A percentile compares a stretch with the other conserved stretches of the same genome.
Evolutionary conservation across 2,329 filamentous ascomycete species (phyloP).

Genomic region (Chrysoporthe austroafricana): DNA sequence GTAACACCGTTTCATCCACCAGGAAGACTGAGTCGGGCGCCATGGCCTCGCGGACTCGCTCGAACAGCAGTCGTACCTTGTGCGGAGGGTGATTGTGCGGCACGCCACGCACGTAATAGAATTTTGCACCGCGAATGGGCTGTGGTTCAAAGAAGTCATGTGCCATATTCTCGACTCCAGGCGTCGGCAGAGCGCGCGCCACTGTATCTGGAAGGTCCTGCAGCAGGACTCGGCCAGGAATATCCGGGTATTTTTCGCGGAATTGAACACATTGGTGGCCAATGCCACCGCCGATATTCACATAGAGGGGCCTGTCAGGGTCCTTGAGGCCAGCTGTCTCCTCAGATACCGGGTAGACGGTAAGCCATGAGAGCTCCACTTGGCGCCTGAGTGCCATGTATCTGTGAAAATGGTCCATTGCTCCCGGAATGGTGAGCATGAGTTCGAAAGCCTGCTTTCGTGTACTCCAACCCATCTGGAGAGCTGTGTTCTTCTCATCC

Average conservation of each 20-base stretch:
- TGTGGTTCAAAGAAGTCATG: conserved; percentile 20
- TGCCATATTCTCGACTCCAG: conserved; percentile 17
- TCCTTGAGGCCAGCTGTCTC: no score
- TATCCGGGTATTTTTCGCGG: neutral
- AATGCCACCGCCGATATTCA: conserved; percentile 17
- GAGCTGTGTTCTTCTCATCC: neutral
- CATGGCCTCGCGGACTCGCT: conserved; percentile 29
- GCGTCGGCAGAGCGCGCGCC: conserved; percentile 4
- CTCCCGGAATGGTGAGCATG: no score
- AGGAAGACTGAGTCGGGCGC: conserved; percentile 28
- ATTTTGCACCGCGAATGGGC: conserved; percentile 22
- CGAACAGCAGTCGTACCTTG: conserved; percentile 28
- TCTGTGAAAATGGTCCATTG: no score
- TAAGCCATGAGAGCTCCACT: neutral
- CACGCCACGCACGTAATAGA: conserved; percentile 30
- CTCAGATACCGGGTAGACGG: conserved; percentile 8
- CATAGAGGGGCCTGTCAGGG: no score
- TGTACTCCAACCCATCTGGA: neutral
- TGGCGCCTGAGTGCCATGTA: conserved; percentile 1
- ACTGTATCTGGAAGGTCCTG: conserved; percentile 16
- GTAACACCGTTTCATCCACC: conserved; percentile 30
- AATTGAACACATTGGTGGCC: conserved; percentile 18
- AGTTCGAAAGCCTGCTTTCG: no score
- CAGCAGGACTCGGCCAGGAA: conserved; percentile 15
- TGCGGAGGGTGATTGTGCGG: conserved; percentile 30